Percentiles rank a stretch among this genome's conserved stretches.
Conservation (phyloP, 257 asterid species). For the Hygrophila difformis region DNA sequence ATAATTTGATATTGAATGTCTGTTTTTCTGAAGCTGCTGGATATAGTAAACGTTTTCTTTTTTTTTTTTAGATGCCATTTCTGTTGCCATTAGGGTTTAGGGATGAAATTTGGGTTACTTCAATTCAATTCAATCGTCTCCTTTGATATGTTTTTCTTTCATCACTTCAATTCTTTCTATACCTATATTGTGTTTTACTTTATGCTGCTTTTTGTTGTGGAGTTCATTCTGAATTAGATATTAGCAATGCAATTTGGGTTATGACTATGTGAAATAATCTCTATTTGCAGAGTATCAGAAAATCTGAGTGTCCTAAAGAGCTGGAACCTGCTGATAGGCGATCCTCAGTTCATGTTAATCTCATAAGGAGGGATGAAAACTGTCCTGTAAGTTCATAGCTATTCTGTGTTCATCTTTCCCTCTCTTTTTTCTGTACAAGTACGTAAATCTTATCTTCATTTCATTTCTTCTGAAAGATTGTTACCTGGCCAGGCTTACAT, state of each 20-base stretch:
- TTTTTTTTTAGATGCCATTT: slow-evolving; percentile 1
- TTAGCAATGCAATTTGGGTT: neutral
- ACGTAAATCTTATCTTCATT: neutral
- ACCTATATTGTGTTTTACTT: no score
- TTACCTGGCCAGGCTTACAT: no score
- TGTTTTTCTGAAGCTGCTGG: slow-evolving; percentile 4
- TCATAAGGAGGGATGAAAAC: slow-evolving; percentile 77
- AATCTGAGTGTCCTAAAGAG: slow-evolving; percentile 90
- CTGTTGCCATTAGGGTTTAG: neutral
- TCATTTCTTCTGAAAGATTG: neutral
- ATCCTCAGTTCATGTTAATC: slow-evolving; percentile 71
- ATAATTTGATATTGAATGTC: neutral
- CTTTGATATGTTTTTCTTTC: neutral
- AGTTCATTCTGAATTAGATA: neutral
- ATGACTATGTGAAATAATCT: slow-evolving; percentile 8
- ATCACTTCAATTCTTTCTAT: neutral
- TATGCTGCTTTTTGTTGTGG: neutral
- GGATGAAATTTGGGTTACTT: no score
- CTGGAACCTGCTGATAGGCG: slow-evolving; percentile 78
- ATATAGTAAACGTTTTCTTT: neutral
- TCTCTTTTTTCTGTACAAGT: neutral
- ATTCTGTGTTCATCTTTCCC: neutral
- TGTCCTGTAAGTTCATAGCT: slow-evolving; percentile 49
- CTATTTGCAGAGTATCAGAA: slow-evolving; percentile 67
- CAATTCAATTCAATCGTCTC: no score